phyloP scores from a whole-genome alignment of 139 green algal genomes.

The Zygnema cylindricum region DNA sequence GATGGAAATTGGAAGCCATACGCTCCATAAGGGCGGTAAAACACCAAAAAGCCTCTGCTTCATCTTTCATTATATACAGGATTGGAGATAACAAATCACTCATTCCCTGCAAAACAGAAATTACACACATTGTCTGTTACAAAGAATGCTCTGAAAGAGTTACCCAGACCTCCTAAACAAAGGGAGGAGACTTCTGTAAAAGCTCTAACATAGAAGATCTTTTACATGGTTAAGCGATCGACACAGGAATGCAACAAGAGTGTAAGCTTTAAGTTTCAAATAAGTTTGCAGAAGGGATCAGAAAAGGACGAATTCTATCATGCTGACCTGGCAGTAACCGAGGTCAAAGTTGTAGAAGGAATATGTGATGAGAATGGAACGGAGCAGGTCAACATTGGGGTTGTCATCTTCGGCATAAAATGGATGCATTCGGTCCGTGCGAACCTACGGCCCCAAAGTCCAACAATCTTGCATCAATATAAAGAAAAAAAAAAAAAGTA shows the following conservation, averaged over 20 bases:
- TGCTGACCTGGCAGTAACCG: constrained; percentile 80
- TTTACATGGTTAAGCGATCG: no score
- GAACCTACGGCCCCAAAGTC: constrained; percentile 16
- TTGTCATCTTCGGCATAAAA: constrained; percentile 65
- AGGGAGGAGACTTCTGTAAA: no score
- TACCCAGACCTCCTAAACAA: no score
- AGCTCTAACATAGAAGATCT: no score
- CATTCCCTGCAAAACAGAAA: constrained; percentile 76
- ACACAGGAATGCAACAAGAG: no score
- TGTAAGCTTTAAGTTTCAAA: no score
- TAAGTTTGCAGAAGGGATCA: no score
- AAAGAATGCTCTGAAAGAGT: no score
- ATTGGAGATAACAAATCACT: constrained; percentile 80
- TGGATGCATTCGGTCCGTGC: constrained; percentile 41
- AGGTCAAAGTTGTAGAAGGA: constrained; percentile 88
- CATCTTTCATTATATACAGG: constrained; percentile 72
- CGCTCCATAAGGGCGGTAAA: constrained; percentile 86
- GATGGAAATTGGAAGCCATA: constrained; percentile 80
- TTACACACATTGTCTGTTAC: no score
- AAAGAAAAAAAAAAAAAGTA: no score
- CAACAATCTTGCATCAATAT: no score
- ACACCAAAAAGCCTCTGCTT: constrained; percentile 74
- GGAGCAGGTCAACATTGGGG: constrained; percentile 60
- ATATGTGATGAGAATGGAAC: constrained; percentile 78
- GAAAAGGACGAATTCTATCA: not conserved